Evolutionary conservation across 805 yeast species (phyloP).

Genomic region (Metschnikowia gelsemii): DNA sequence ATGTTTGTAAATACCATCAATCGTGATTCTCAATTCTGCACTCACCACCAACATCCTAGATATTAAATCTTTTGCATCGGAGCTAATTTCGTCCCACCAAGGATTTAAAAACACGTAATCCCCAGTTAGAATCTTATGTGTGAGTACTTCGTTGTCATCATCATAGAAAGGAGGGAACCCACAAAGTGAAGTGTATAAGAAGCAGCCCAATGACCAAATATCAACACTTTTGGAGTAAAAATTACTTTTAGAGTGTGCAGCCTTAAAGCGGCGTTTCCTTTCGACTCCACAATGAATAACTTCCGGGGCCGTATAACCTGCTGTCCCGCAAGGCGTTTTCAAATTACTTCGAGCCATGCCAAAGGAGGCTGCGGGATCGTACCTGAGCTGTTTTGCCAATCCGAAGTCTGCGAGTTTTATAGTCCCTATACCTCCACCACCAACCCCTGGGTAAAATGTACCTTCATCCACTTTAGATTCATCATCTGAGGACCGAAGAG

Average conservation of each 20-base stretch:
- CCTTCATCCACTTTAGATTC: conserved; percentile 83
- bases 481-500: conserved; percentile 65
- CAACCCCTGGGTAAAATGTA: conserved; percentile 69
- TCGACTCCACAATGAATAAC: conserved; percentile 80
- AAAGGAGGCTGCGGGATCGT: conserved; percentile 35
- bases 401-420: conserved; percentile 97
- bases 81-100: conserved; percentile 86
- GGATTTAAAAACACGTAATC: conserved; percentile 74
- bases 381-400: conserved; percentile 84
- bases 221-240: conserved; percentile 88
- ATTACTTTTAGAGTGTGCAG: conserved; percentile 17
- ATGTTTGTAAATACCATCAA: conserved; percentile 68
- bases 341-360: conserved; percentile 47
- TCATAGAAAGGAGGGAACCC: conserved; percentile 98
- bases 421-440: conserved; percentile 89
- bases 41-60: conserved; percentile 67
- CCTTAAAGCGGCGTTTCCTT: conserved; percentile 31
- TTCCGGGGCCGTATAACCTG: conserved; percentile 98
- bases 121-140: conserved; percentile 78
- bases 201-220: conserved; percentile 99
- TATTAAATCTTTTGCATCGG: conserved; percentile 69
- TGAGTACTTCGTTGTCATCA: conserved; percentile 68
- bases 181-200: conserved; percentile 85
- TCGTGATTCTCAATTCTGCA: conserved; percentile 64
- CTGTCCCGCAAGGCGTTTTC: conserved; percentile 98